phyloP scores from a whole-genome alignment of 257 asterid species.

The Paulownia fortunei region DNA sequence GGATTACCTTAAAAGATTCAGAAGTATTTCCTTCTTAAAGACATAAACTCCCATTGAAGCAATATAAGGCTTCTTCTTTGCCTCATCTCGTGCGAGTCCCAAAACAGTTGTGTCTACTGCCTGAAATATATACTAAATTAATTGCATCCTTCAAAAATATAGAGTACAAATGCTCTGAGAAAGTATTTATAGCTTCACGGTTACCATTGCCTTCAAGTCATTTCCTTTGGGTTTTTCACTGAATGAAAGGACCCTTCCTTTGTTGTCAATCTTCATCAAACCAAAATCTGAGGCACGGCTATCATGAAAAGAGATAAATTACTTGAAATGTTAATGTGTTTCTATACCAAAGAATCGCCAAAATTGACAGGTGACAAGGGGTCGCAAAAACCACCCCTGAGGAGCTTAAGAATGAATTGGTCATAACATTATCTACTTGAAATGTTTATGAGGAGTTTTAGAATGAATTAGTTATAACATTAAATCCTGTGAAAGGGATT shows the following conservation, averaged over 20 bases:
- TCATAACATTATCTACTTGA: too few species aligned
- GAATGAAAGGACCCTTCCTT: constrained; percentile 77
- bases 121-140: constrained; percentile 49
- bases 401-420: too few species aligned
- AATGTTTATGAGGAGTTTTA: too few species aligned
- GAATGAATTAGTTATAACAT: too few species aligned
- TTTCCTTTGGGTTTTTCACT: constrained; percentile 88
- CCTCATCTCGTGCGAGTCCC: constrained; percentile 88
- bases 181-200: constrained; percentile 12
- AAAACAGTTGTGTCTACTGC: constrained; percentile 91
- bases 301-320: constrained; percentile 50
- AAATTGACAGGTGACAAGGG: background rate
- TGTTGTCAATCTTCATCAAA: constrained; percentile 85
- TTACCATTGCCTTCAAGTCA: constrained; percentile 91
- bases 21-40: constrained; percentile 93
- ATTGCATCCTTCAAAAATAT: background rate
- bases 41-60: constrained; percentile 99
- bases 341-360: constrained; percentile 9
- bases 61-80: constrained; percentile 86
- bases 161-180: constrained; percentile 16
- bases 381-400: too few species aligned
- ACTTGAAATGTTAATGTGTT: constrained; percentile 21
- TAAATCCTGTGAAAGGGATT: too few species aligned
- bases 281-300: constrained; percentile 96
- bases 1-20: constrained; percentile 77